Percentiles rank a stretch among this genome's conserved stretches.
Conservation (phyloP, 352 stramenopile species). For the Phytophthora aleatoria region DNA sequence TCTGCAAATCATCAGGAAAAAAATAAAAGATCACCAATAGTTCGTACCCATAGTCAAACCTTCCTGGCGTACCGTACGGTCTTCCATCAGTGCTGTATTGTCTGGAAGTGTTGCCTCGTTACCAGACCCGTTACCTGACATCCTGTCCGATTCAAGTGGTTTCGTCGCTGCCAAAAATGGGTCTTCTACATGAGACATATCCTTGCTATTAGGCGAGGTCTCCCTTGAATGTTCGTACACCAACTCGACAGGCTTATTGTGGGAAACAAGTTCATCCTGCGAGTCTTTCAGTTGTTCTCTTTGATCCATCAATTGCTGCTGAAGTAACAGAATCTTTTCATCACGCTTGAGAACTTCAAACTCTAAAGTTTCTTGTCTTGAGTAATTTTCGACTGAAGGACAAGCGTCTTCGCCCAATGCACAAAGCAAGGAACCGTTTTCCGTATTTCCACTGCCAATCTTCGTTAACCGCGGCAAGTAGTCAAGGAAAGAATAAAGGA, state of each 20-base stretch:
- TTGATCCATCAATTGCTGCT: slow-evolving; percentile 11
- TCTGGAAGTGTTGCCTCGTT: slow-evolving; percentile 4
- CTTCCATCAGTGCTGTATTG: slow-evolving; percentile 9
- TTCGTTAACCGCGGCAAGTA: background rate
- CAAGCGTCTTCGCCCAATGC: background rate
- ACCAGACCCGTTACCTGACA: slow-evolving; percentile 14
- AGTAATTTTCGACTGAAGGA: background rate
- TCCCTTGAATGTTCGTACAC: background rate
- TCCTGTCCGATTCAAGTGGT: slow-evolving; percentile 5
- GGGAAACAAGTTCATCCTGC: background rate
- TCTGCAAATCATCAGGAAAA: background rate
- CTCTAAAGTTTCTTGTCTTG: slow-evolving; percentile 1
- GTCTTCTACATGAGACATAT: background rate
- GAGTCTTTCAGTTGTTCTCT: background rate
- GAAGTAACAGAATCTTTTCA: slow-evolving; percentile 32
- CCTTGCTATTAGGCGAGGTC: background rate
- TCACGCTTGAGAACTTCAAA: slow-evolving; percentile 31
- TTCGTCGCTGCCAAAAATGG: slow-evolving; percentile 28
- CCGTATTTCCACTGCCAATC: background rate
- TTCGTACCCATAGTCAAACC: background rate
- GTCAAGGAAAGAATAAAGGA: slow-evolving; percentile 13
- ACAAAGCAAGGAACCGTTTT: background rate
- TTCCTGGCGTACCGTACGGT: slow-evolving; percentile 11
- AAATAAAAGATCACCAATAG: too few species aligned
- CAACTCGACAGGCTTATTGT: background rate